Evolutionary conservation across 2,329 filamentous ascomycete genomes (phyloP), one percentile per base, ranked within the genome.

Genomic region (Ophiocordyceps sinensis): DNA sequence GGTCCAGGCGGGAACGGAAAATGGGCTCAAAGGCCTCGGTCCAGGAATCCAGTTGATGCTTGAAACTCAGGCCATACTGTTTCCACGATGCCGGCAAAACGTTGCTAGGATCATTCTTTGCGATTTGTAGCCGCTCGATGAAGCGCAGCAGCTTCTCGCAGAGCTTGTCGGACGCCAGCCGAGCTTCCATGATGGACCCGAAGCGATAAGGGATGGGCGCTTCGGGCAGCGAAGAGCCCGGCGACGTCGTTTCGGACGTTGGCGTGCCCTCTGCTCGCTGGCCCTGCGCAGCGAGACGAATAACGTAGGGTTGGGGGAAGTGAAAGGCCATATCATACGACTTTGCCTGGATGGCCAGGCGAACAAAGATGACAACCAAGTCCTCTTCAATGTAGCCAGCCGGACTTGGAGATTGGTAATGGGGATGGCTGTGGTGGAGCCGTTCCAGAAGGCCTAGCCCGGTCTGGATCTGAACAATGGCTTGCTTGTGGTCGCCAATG

Each of bases 281-380:
- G 47, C 47, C 61, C 52, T 37, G 61, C 51, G 43, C 48, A 41
- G 37, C 59, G 45, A 45, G 67, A 6, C 66, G 66, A 44, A 79
- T 73, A 7, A 79, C 74, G 42, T 70, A 77, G 1, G 75, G 75
- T 28, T 75, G 65, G 1, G 75, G 75, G 44, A 79, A 79, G 53
- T 80, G 76, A 51, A 79, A 80, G 28, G 76, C 76, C 73, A 79
- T 75, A 49, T 79, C 76, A 52, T 80, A 80, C 1, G 75, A 78
- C 51, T 79, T 80, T 36, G 76, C 76, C 53, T 79, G 76, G 36
- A 79, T 76, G 3, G 74, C 75, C 2, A 79, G 62, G 5, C 76
- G 68, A 2, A 71, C 77, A 49, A 79, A 79, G 62, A 79, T 78
- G 39, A 75, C 71, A 6, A 75, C 64, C 23, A 80, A 63, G 50